Conservation (phyloP, 208 protist genomes). For the Strigomonas culicis region DNA sequence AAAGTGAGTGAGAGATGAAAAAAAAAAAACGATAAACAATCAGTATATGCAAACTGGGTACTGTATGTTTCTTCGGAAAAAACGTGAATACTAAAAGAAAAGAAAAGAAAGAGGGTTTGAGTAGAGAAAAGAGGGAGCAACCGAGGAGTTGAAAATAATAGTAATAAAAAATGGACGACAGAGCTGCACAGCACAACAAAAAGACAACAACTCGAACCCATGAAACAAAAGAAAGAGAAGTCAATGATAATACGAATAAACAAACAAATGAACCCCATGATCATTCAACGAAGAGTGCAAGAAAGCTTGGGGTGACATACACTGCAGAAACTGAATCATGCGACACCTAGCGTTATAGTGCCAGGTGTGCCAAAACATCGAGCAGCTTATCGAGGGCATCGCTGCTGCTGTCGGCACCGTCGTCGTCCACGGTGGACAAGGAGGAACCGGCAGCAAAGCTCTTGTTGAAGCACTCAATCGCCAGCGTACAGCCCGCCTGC, state of each 20-base stretch:
- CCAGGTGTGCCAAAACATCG: conserved; percentile 23
- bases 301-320: not conserved
- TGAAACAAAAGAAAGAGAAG: not conserved
- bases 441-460: not conserved
- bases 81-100: conserved; percentile 12
- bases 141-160: not conserved
- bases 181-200: not conserved
- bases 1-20: conserved; percentile 2
- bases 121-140: not conserved
- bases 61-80: not conserved
- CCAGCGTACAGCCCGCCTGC: not conserved
- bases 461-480: not conserved
- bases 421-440: not conserved
- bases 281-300: not conserved
- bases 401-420: conserved; percentile 7
- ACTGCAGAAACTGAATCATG: not conserved
- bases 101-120: not conserved
- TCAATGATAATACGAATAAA: not conserved
- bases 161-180: not conserved
- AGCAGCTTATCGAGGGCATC: conserved; percentile 32
- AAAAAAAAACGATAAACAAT: conserved; percentile 7
- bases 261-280: not conserved
- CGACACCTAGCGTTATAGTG: not conserved
- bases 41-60: too few relatives aligned
- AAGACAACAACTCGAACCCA: not conserved